Conservation (phyloP, 768 basidiomycete species). For the Pleurotus ostreatus region DNA sequence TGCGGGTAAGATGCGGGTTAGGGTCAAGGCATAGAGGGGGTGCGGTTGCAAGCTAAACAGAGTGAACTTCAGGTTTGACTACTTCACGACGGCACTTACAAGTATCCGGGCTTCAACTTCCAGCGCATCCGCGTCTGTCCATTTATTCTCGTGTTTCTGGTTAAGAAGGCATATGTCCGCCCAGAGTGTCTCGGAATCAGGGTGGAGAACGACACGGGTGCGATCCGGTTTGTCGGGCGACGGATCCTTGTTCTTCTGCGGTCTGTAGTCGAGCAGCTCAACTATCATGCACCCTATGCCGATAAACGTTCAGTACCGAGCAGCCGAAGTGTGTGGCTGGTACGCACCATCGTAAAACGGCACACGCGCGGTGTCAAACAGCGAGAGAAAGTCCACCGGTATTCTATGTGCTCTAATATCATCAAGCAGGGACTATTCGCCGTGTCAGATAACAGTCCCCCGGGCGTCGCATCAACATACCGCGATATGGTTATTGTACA, state of each 20-base stretch:
- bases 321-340: not conserved
- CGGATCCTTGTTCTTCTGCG: constrained; percentile 53
- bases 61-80: constrained; percentile 8
- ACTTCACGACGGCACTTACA: constrained; percentile 35
- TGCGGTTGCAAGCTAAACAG: constrained; percentile 61
- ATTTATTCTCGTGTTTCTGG: constrained; percentile 49
- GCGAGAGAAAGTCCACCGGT: constrained; percentile 80
- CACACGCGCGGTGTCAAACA: constrained; percentile 68
- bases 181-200: constrained; percentile 75
- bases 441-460: not conserved
- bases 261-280: constrained; percentile 75
- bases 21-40: constrained; percentile 79
- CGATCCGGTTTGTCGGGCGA: constrained; percentile 52
- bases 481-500: constrained; percentile 77
- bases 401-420: constrained; percentile 81
- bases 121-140: constrained; percentile 70
- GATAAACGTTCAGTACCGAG: not conserved
- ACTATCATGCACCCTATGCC: constrained; percentile 77
- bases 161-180: constrained; percentile 73
- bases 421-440: constrained; percentile 68
- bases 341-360: constrained; percentile 80
- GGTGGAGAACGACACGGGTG: constrained; percentile 73
- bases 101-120: constrained; percentile 72
- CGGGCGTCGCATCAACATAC: constrained; percentile 22
- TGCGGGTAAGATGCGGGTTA: constrained; percentile 69